Conservation (phyloP, 2,329 filamentous ascomycete species). For the Ophiocordyceps sinensis region DNA sequence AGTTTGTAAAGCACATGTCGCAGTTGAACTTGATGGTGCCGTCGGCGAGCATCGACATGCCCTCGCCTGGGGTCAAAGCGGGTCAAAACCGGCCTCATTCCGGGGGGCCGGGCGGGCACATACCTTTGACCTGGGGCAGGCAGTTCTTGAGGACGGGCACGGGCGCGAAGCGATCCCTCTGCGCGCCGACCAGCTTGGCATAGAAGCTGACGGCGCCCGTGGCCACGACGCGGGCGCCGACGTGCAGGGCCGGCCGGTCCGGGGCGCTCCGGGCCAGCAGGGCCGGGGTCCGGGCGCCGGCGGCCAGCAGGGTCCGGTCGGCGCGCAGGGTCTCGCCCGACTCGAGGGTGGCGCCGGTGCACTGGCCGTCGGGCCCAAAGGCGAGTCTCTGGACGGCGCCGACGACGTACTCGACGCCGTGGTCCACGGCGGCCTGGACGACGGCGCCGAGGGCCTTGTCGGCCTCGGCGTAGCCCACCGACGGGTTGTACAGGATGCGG, state of each 20-base stretch:
- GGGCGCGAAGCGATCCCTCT: slow-evolving; percentile 30
- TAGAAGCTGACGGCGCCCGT: slow-evolving; percentile 36
- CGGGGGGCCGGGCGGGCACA: slow-evolving; percentile 5
- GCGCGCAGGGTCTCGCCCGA: slow-evolving; percentile 32
- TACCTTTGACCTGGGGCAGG: slow-evolving; percentile 25
- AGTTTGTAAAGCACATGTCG: slow-evolving; percentile 43
- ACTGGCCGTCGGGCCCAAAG: slow-evolving; percentile 30
- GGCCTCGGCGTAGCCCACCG: slow-evolving; percentile 44
- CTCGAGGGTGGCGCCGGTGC: slow-evolving; percentile 32
- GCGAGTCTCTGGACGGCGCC: slow-evolving; percentile 31
- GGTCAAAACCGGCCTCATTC: neutral
- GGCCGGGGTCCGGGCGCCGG: slow-evolving; percentile 41
- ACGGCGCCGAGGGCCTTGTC: slow-evolving; percentile 40
- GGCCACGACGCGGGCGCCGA: slow-evolving; percentile 37
- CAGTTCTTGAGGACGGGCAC: slow-evolving; percentile 40
- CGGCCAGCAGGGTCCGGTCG: slow-evolving; percentile 37
- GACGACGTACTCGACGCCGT: slow-evolving; percentile 40
- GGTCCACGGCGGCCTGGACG: slow-evolving; percentile 32
- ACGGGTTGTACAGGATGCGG: slow-evolving; percentile 41
- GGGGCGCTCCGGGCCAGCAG: slow-evolving; percentile 37
- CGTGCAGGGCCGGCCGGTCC: slow-evolving; percentile 33
- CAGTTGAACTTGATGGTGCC: slow-evolving; percentile 48
- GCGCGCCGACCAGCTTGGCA: slow-evolving; percentile 22
- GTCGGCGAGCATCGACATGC: slow-evolving; percentile 28
- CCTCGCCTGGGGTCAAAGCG: slow-evolving; percentile 16